Evolutionary conservation across 2,329 filamentous ascomycete species (phyloP).

Genomic region (Trichoderma oligosporum): DNA sequence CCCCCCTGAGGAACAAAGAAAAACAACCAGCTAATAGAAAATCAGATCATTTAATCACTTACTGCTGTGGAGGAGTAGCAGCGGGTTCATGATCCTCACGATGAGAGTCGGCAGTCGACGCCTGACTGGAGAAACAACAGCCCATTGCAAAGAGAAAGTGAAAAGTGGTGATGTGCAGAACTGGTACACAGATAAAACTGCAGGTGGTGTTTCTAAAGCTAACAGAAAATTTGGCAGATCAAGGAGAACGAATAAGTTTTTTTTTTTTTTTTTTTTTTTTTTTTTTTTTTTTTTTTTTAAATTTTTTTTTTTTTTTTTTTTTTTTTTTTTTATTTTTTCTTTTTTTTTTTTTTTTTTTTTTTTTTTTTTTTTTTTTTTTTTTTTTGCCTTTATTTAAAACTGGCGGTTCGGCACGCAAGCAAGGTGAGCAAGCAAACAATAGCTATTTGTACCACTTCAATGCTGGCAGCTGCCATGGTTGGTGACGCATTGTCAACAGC

Average conservation of each 20-base stretch:
- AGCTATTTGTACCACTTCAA: constrained; percentile 11
- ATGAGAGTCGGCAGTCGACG: constrained; percentile 2
- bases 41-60: too few relatives aligned
- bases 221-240: too few relatives aligned
- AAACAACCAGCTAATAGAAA: too few relatives aligned
- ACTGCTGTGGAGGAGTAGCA: constrained; percentile 9
- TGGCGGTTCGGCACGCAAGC: not conserved
- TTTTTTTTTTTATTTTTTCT: not conserved
- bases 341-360: not conserved
- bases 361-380: too few relatives aligned
- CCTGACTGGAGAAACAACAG: constrained; percentile 17
- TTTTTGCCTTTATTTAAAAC: not conserved
- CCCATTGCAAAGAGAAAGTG: constrained; percentile 3
- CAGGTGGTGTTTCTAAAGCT: not conserved
- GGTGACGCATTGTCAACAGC: not conserved
- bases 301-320: too few relatives aligned
- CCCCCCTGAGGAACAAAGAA: too few relatives aligned
- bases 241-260: too few relatives aligned
- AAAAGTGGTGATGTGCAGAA: too few relatives aligned
- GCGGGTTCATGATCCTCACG: not conserved
- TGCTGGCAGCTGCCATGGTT: constrained; percentile 11
- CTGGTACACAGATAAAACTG: not conserved
- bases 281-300: too few relatives aligned
- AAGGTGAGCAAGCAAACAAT: constrained; percentile 6
- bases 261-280: not conserved